phyloP scores from a whole-genome alignment of 78 protist genomes.

The Dictyostelium intermedium region DNA sequence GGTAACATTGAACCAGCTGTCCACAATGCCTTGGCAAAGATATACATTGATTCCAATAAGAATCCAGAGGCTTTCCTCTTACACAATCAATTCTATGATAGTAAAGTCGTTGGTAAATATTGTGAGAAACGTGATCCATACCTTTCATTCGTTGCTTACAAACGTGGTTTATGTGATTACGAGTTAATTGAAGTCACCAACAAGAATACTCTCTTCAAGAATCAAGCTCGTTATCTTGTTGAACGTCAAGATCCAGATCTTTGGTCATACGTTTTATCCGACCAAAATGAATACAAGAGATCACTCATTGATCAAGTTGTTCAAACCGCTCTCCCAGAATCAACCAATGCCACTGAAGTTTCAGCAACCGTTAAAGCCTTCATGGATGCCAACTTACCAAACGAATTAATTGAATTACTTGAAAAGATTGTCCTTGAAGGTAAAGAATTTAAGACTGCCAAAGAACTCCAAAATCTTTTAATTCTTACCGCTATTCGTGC shows the following conservation, averaged over 20 bases:
- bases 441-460: constrained; percentile 93
- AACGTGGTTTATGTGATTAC: constrained; percentile 95
- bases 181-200: constrained; percentile 97
- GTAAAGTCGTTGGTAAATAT: constrained; percentile 93
- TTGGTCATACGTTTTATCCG: constrained; percentile 96
- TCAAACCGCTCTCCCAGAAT: constrained; percentile 97
- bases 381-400: constrained; percentile 98
- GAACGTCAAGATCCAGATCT: constrained; percentile 96
- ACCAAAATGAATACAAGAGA: constrained; percentile 90
- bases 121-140: constrained; percentile 99
- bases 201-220: constrained; percentile 96
- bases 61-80: constrained; percentile 96
- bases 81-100: constrained; percentile 93
- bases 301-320: constrained; percentile 95
- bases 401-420: constrained; percentile 99
- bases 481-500: constrained; percentile 99
- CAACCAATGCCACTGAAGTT: constrained; percentile 95
- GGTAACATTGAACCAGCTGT: constrained; percentile 94
- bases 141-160: constrained; percentile 94
- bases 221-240: constrained; percentile 98
- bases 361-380: constrained; percentile 98
- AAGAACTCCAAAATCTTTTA: constrained; percentile 98
- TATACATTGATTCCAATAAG: constrained; percentile 96
- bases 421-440: constrained; percentile 98
- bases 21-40: constrained; percentile 99